phyloP scores from a whole-genome alignment of 495 filamentous ascomycete genomes.

The Aspergillus cristatus region DNA sequence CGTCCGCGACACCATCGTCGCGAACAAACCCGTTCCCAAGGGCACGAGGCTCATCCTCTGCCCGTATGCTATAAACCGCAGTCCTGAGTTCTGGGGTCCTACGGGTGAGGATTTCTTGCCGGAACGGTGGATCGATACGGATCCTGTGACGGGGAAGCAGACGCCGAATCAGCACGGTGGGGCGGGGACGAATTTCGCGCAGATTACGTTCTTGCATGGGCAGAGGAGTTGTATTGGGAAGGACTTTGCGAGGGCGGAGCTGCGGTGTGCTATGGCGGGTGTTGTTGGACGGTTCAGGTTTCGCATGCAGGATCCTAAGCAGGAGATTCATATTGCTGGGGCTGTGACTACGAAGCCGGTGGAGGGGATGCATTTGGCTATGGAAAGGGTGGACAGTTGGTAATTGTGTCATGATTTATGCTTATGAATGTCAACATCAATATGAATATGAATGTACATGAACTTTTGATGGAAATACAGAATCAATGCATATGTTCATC shows the following conservation, averaged over 20 bases:
- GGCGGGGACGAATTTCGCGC: conserved; percentile 35
- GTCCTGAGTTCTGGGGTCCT: conserved; percentile 31
- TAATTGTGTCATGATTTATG: conserved; percentile 17
- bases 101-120: conserved; percentile 35
- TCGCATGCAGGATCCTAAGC: conserved; percentile 52
- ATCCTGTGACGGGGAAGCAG: conserved; percentile 13
- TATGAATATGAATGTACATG: background rate
- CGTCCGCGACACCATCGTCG: conserved; percentile 35
- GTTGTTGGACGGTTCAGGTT: conserved; percentile 28
- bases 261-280: conserved; percentile 28
- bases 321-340: conserved; percentile 49
- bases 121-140: conserved; percentile 41
- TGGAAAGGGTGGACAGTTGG: conserved; percentile 56
- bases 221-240: conserved; percentile 43
- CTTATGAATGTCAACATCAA: background rate
- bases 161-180: conserved; percentile 28
- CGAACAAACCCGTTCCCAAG: conserved; percentile 32
- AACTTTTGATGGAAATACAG: conserved; percentile 7
- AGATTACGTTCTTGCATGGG: conserved; percentile 42
- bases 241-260: conserved; percentile 36
- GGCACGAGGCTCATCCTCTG: conserved; percentile 36
- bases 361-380: conserved; percentile 54
- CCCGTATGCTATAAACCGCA: conserved; percentile 35
- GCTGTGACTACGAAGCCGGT: conserved; percentile 57
- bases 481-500: conserved; percentile 16